These are phyloP conservation scores for Chlamydomonas reinhardtii DNA, from an alignment of 163 green algal species.

Conservation along the genomic window DNA sequence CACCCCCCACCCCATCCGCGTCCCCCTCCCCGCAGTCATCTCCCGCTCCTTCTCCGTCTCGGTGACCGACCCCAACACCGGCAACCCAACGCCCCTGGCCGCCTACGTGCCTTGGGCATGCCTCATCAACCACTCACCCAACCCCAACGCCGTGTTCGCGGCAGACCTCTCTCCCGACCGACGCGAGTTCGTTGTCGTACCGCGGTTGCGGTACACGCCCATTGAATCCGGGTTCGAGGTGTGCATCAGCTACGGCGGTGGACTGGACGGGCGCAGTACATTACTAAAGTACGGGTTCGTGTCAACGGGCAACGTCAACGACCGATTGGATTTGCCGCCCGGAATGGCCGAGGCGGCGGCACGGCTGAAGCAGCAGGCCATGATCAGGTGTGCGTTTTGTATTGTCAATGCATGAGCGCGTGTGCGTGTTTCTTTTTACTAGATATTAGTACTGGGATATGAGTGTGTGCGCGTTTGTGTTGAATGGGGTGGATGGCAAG, in stretches of 20 bases:
- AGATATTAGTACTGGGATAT: too few species aligned
- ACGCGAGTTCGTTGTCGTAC: neutral
- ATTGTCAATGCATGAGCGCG: too few species aligned
- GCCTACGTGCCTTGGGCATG: constrained; percentile 21
- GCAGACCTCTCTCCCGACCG: neutral
- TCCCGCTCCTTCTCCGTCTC: constrained; percentile 8
- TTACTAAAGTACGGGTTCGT: constrained; percentile 41
- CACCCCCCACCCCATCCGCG: too few species aligned
- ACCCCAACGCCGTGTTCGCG: constrained; percentile 8
- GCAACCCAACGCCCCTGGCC: neutral
- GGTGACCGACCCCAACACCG: neutral
- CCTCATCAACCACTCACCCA: constrained; percentile 26
- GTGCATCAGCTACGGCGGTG: constrained; percentile 24
- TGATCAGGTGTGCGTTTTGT: constrained; percentile 22
- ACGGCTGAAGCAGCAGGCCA: neutral
- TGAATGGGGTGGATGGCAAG: too few species aligned
- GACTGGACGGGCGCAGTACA: neutral
- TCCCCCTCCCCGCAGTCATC: neutral
- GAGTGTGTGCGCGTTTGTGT: too few species aligned
- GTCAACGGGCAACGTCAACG: constrained; percentile 18
- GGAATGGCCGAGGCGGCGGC: neutral
- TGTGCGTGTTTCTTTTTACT: too few species aligned
- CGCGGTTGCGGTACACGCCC: neutral
- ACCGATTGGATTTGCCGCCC: constrained; percentile 8
- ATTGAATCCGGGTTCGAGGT: constrained; percentile 6